Conservation (phyloP, 129 eudicot genomes). For the Escallonia herrerae region DNA sequence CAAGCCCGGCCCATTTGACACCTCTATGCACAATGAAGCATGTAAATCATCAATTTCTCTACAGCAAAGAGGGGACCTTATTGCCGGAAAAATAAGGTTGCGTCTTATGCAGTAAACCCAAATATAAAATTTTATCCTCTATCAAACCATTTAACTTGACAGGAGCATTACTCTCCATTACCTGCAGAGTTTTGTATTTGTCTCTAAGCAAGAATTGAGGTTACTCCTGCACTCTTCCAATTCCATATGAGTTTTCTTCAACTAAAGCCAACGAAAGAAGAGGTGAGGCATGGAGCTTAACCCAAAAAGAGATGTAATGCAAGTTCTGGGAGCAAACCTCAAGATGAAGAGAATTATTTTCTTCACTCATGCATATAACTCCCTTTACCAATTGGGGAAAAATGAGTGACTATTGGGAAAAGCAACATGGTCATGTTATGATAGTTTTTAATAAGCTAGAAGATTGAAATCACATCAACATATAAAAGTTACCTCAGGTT, state of each 20-base stretch:
- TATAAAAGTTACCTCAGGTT: constrained; percentile 19
- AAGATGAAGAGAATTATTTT: constrained; percentile 38
- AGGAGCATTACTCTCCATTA: constrained; percentile 11
- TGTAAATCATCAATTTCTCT: constrained; percentile 61
- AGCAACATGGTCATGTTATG: background rate
- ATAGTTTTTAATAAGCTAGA: background rate
- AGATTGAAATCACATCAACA: background rate
- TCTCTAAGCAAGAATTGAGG: constrained; percentile 62
- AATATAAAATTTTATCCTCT: background rate
- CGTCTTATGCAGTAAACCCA: background rate
- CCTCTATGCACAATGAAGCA: too few relatives aligned
- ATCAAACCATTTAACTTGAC: background rate
- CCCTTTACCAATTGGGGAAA: constrained; percentile 39
- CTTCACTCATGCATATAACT: constrained; percentile 21
- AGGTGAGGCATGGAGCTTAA: constrained; percentile 4
- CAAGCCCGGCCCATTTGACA: too few relatives aligned
- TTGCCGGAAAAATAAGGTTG: constrained; percentile 1
- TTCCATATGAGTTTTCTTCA: constrained; percentile 52
- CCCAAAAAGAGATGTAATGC: constrained; percentile 7
- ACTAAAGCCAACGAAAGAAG: constrained; percentile 39
- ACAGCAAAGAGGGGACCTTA: constrained; percentile 13
- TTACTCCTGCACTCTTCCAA: constrained; percentile 56
- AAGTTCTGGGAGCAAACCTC: constrained; percentile 48
- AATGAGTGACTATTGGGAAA: constrained; percentile 5
- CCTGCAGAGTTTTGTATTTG: constrained; percentile 63